Base-by-base conservation (phyloP, 108 stramenopile genomes). In the Skeletonema marinoi region DNA sequence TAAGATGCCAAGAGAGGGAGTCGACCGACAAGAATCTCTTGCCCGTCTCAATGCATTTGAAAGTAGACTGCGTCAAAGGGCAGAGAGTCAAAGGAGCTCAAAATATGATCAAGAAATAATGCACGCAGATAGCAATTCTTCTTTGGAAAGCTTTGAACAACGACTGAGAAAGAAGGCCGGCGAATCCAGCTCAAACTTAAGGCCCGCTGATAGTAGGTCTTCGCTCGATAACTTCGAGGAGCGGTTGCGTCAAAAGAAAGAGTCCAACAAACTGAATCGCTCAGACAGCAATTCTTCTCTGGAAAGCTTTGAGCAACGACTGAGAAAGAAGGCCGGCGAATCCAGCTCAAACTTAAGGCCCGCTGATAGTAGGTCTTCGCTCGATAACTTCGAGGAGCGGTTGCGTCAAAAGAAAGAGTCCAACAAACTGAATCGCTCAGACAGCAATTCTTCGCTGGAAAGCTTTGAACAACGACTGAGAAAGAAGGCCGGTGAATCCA, bases 41-140 rank as follows among this genome's bases (percentile, higher is more conserved):
- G 54, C 54, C 2, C 54, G 25, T 11, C 25, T 29, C 25, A 29
- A 25, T 56, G 54, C 6, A 9, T 29, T 56, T 56, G 54, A 56
- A 56, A 25, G 9, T 56, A 56, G 25, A 25, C 54, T 9, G 21
- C 44, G 16, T 3, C 54, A 50, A 50, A 50, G n/a, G 16, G 48
- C 48, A 2, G 48, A 17, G 2, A 19, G 11, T 17, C 11, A 50
- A 12, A 50, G 48, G 19, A 19, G 17, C n/a, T 50, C 17, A 19
- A 62, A 38, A 36, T 8, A n/a, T 25, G 61, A 4, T 32, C n/a
- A 19, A 62, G 61, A 38, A 32, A 29, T 4, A 32, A 62, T 3
- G 61, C 35, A 35, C 33, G 6, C 63, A 41, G n/a, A 19, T 17
- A 64, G 63, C 63, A 41, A 36, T 64, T 64, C 63, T 8, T 54